These are phyloP conservation scores for Phytopythium mirpurense DNA, from an alignment of 352 stramenopile species.

Conservation along the genomic window DNA sequence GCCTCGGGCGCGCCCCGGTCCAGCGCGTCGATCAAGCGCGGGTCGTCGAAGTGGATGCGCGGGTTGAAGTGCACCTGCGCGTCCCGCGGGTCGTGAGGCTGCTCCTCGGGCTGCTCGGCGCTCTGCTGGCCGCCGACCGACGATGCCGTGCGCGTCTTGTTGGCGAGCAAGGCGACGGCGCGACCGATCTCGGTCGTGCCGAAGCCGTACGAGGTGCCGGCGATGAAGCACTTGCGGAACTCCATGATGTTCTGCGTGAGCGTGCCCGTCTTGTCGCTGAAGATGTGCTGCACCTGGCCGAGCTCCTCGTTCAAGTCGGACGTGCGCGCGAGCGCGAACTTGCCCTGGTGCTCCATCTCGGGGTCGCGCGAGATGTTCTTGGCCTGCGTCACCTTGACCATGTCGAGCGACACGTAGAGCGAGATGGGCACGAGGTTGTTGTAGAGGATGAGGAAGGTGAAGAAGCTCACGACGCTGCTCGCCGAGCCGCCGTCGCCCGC, in stretches of 20 bases:
- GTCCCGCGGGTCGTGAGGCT: constrained; percentile 27
- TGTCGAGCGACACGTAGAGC: constrained; percentile 96
- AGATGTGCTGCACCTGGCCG: constrained; percentile 96
- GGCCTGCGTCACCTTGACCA: constrained; percentile 87
- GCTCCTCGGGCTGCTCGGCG: constrained; percentile 8
- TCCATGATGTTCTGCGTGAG: constrained; percentile 99
- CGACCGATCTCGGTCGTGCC: constrained; percentile 76
- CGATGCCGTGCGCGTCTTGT: constrained; percentile 5
- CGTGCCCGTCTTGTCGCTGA: constrained; percentile 99
- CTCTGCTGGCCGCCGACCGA: neutral
- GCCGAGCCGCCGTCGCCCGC: constrained; percentile 8
- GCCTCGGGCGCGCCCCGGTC: constrained; percentile 17
- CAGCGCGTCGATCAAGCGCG: constrained; percentile 44
- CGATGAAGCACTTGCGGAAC: constrained; percentile 89
- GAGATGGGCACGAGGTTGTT: constrained; percentile 97
- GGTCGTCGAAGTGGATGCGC: constrained; percentile 68
- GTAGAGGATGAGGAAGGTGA: constrained; percentile 95
- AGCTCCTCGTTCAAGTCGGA: constrained; percentile 92
- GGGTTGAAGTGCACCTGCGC: constrained; percentile 62
- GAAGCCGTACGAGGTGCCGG: constrained; percentile 78
- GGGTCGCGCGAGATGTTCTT: constrained; percentile 61
- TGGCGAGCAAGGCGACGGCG: constrained; percentile 44
- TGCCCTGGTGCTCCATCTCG: constrained; percentile 86
- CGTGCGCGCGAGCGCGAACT: constrained; percentile 73
- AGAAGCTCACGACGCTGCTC: constrained; percentile 75